Percentiles rank a stretch among this genome's conserved stretches.
Evolutionary conservation across 2,329 filamentous ascomycete species (phyloP).

Genomic region (Nemania diffusa): DNA sequence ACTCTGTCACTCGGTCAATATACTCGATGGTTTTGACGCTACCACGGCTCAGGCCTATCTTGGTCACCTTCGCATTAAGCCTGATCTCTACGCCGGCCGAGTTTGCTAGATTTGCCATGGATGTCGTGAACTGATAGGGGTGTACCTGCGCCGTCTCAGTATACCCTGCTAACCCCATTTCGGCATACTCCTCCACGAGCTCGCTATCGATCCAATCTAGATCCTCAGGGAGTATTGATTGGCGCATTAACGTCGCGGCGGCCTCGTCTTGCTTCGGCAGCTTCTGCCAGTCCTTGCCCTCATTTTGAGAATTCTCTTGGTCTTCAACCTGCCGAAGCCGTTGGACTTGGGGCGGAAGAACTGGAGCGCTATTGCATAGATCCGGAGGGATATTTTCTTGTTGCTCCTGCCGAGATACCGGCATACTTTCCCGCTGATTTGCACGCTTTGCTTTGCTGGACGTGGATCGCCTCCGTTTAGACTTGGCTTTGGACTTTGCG

Average conservation of each 20-base stretch:
- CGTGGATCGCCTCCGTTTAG: conserved; percentile 44
- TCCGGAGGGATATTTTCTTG: conserved; percentile 5
- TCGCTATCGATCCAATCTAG: conserved; percentile 85
- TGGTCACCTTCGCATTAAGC: conserved; percentile 73
- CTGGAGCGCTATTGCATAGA: neutral
- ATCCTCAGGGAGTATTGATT: conserved; percentile 75
- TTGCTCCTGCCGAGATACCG: conserved; percentile 9
- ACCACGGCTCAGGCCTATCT: conserved; percentile 65
- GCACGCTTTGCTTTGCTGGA: conserved; percentile 42
- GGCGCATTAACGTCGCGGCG: conserved; percentile 60
- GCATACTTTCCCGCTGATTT: conserved; percentile 46
- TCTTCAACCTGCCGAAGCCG: conserved; percentile 33
- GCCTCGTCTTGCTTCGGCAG: conserved; percentile 68
- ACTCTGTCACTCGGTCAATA: conserved; percentile 58
- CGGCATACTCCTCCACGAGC: conserved; percentile 75
- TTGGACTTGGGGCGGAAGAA: conserved; percentile 2
- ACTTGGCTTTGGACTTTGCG: conserved; percentile 36
- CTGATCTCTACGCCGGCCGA: conserved; percentile 75
- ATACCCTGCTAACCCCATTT: conserved; percentile 77
- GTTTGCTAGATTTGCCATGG: conserved; percentile 80
- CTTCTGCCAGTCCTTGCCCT: conserved; percentile 66
- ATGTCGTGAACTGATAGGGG: conserved; percentile 87
- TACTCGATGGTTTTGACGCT: conserved; percentile 71
- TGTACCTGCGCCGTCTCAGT: conserved; percentile 93
- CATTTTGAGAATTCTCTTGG: conserved; percentile 33